phyloP scores from a whole-genome alignment of 179 eudicot species.

The Gypsophila paniculata region DNA sequence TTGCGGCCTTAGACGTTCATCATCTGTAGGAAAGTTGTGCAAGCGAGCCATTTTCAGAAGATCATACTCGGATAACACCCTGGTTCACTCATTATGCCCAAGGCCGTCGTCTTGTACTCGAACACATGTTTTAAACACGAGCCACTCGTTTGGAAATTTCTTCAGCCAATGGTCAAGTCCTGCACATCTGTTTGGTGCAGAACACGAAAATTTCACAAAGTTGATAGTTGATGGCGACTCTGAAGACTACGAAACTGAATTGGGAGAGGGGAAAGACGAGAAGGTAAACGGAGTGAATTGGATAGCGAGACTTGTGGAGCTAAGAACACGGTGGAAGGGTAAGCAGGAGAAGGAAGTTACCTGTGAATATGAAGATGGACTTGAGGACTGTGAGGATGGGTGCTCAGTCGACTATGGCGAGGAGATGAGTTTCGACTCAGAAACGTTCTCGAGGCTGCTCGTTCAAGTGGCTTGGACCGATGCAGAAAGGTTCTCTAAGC shows the following conservation, averaged over 20 bases:
- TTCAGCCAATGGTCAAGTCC: conserved; percentile 31
- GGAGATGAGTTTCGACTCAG: conserved; percentile 26
- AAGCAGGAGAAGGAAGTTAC: conserved; percentile 30
- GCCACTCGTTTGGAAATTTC: conserved; percentile 42
- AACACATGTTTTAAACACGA: conserved; percentile 36
- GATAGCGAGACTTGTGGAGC: conserved; percentile 55
- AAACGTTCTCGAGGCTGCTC: conserved; percentile 49
- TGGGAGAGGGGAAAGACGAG: conserved; percentile 19
- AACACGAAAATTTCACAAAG: conserved; percentile 25
- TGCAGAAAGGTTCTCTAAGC: conserved; percentile 48
- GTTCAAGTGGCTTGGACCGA: conserved; percentile 56
- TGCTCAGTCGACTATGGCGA: conserved; percentile 48
- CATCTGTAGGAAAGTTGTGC: conserved; percentile 37
- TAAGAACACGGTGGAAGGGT: conserved; percentile 47
- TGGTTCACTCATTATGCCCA: conserved; percentile 32
- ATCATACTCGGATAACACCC: conserved; percentile 56
- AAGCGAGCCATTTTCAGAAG: conserved; percentile 33
- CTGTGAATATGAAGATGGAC: conserved; percentile 20
- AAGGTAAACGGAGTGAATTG: conserved; percentile 47
- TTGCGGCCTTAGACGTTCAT: conserved; percentile 28
- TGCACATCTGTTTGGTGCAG: conserved; percentile 18
- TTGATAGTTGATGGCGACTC: conserved; percentile 4
- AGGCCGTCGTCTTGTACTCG: conserved; percentile 30
- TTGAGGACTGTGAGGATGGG: conserved; percentile 35
- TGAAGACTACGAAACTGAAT: conserved; percentile 15